Evolutionary conservation across 768 basidiomycete species (phyloP), one percentile per base, ranked within the genome.

Genomic region (Auriscalpium vulgare): DNA sequence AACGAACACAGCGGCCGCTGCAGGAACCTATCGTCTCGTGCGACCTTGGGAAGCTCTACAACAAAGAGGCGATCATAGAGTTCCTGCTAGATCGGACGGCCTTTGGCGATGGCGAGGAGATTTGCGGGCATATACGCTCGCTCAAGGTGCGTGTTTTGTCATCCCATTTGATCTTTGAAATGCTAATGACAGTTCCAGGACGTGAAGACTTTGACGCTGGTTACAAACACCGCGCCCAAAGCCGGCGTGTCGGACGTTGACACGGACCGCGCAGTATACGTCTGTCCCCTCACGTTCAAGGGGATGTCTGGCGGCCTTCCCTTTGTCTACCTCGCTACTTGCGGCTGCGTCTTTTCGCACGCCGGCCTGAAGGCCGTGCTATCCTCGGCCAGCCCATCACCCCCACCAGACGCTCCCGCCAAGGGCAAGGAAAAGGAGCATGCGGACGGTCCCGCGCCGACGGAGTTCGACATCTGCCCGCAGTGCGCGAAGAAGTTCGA

Each of bases 291-390:
- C 51, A 91, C 87, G 1, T 73, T 91, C 60, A 91, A 92, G 69
- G 95, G 97, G 72, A 97, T 97, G 93, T 93, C 91, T 62, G 97
- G 97, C 13, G 67, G 70, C 3, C 80, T 88, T 52, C 91, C 93
- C 0, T 98, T 98, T 68, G 84, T 94, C 53, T 95, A 94, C 66
- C 70, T 97, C 62, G 75, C 78, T 13, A 72, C 85, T 0, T 98
- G 95, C 64, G 94, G 94, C 14, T 95, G 92, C 68, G 91, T 93
- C 36, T 91, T 97, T 72, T 87, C 91, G 4, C 87, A 88, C 57
- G 85, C 85, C 0, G 91, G 88, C 2, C 75, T 97, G 44, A 85
- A 83, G 56, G 84, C 86, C 3, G 77, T 92, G 49, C 62, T 82
- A 36, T 64, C 76, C 3, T 61, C 71, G 3, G 65, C 70, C 37